A percentile compares a stretch with the other conserved stretches of the same genome.
phyloP scores from a whole-genome alignment of 176 grass and related monocot genomes.

The Guadua angustifolia region DNA sequence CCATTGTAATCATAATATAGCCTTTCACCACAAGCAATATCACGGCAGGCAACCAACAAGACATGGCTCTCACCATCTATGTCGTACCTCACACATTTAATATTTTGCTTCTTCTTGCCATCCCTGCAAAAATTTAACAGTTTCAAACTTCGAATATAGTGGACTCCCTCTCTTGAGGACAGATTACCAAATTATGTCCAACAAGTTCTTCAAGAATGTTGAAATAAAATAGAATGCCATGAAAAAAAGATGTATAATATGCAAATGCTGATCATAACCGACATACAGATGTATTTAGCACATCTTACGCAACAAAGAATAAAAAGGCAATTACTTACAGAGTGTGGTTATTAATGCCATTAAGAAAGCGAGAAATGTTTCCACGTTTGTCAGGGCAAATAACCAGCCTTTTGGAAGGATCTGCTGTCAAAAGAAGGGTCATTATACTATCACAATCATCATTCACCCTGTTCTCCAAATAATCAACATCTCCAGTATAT shows the following conservation, averaged over 20 bases:
- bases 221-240: not conserved
- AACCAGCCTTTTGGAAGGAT: conserved; percentile 68
- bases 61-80: conserved; percentile 81
- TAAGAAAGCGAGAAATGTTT: conserved; percentile 83
- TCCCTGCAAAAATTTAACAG: conserved; percentile 63
- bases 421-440: conserved; percentile 67
- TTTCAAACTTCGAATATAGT: conserved; percentile 34
- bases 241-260: not conserved
- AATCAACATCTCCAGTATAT: conserved; percentile 90
- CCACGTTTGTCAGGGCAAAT: conserved; percentile 85
- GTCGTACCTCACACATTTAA: conserved; percentile 89
- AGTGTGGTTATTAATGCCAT: conserved; percentile 90
- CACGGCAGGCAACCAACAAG: conserved; percentile 80
- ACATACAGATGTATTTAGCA: conserved; percentile 15
- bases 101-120: conserved; percentile 84
- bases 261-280: not conserved
- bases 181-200: not conserved
- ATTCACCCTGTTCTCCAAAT: conserved; percentile 61
- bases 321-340: conserved; percentile 50
- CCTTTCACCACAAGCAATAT: conserved; percentile 83
- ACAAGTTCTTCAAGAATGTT: not conserved
- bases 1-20: conserved; percentile 98
- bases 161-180: not conserved
- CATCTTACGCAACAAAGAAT: not conserved
- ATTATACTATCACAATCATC: conserved; percentile 89